Base-by-base conservation (phyloP, 176 grass and related monocot species). In the Puya raimondii region DNA sequence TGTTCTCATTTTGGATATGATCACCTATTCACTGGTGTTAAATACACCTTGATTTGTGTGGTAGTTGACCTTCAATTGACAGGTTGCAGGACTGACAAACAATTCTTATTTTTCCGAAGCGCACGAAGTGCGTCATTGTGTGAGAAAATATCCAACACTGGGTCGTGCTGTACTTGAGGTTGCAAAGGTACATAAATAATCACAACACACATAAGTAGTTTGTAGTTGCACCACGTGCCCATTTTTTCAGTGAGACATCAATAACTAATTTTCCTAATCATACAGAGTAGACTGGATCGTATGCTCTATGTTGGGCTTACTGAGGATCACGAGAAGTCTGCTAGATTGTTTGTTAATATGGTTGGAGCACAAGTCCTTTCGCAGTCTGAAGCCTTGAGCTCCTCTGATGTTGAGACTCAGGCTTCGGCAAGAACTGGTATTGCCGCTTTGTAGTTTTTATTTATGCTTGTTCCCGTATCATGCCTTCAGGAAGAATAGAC, bases 291-390 rank as follows among this genome's bases (percentile, higher is more conserved):
- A 75, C 72, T 99, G 78, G 87, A 99, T 66, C 69, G 74, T 52
- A 99, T 99, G 95, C 70, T 99, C 0, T 99, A 99, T 33, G 82
- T 99, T 42, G 95, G 95, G 73, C 70, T 99, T 54, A 94, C 87
- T 12, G 90, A 94, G 76, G 90, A 91, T 33, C 95, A 94, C 84
- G 86, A 99, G 81, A 88, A 90, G 84, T 99, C 90, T 48, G 87
- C 87, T 2, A 83, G 84, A 15, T 82, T 99, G 85, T 99, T 99
- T 88, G 84, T 81, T 73, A 86, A 86, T 78, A 83, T 99, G 87
- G 94, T 99, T 77, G 94, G 89, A 74, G 87, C 94, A 59, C 94
- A 99, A 79, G 85, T 93, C 49, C 90, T 99, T 72, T 91, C 87
- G 66, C 89, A 86, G 21, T 99, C 82, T 69, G 76, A 84, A 72